A percentile compares a stretch with the other conserved stretches of the same genome.
Evolutionary conservation across 306 rosid genomes (phyloP).

Genomic region (Cajanus cajan): DNA sequence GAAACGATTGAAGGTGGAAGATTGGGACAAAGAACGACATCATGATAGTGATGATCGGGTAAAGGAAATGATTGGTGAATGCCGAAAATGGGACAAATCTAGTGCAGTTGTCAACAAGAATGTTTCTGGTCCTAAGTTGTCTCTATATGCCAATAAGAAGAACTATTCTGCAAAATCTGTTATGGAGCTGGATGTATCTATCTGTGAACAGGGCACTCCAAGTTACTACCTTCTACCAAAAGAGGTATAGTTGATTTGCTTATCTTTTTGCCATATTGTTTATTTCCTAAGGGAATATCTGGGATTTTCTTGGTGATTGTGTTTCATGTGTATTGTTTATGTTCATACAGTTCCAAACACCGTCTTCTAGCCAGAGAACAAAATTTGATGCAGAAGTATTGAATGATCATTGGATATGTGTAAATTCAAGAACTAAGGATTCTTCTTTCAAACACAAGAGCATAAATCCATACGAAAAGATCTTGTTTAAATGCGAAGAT

Average conservation of each 20-base stretch:
- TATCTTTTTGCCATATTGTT: neutral
- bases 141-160: neutral
- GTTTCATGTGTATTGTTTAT: neutral
- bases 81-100: slow-evolving; percentile 64
- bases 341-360: neutral
- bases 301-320: neutral
- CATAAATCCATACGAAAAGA: neutral
- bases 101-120: slow-evolving; percentile 58
- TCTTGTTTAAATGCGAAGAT: neutral
- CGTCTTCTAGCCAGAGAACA: neutral
- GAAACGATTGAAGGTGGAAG: slow-evolving; percentile 58
- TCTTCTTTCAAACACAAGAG: neutral
- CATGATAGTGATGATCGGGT: slow-evolving; percentile 66
- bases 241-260: neutral
- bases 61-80: slow-evolving; percentile 68
- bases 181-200: neutral
- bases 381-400: neutral
- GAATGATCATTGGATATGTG: neutral
- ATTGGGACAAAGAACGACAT: slow-evolving; percentile 61
- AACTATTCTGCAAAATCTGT: neutral
- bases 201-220: neutral
- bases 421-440: neutral
- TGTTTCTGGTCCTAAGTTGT: slow-evolving; percentile 43
- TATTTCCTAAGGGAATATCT: neutral
- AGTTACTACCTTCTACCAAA: neutral